A percentile compares a stretch with the other conserved stretches of the same genome.
Evolutionary conservation across 495 filamentous ascomycete genomes (phyloP).

Genomic region (Penicillium lividum): DNA sequence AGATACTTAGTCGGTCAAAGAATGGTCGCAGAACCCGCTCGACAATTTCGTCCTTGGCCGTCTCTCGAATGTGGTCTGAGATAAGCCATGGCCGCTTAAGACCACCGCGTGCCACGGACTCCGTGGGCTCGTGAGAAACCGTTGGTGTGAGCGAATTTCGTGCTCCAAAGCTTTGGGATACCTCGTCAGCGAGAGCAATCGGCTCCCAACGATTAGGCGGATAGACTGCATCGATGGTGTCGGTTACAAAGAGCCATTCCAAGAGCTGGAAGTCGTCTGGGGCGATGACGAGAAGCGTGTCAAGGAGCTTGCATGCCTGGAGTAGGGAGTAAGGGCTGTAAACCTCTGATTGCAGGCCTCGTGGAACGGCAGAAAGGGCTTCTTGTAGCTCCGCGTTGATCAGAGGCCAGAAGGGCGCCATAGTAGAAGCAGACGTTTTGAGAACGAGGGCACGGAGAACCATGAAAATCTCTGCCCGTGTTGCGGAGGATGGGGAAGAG

Average conservation of each 20-base stretch:
- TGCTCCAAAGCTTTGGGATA: slow-evolving; percentile 74
- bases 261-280: slow-evolving; percentile 95
- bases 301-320: slow-evolving; percentile 91
- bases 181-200: slow-evolving; percentile 78
- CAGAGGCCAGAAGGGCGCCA: slow-evolving; percentile 85
- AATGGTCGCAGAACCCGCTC: slow-evolving; percentile 81
- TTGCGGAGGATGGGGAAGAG: slow-evolving; percentile 88
- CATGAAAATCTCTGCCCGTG: slow-evolving; percentile 86
- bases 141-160: slow-evolving; percentile 41
- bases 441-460: slow-evolving; percentile 79
- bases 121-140: slow-evolving; percentile 34
- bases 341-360: slow-evolving; percentile 69
- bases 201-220: slow-evolving; percentile 70
- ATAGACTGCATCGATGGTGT: slow-evolving; percentile 96
- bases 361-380: slow-evolving; percentile 74
- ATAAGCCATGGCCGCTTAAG: slow-evolving; percentile 44
- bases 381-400: slow-evolving; percentile 84
- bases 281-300: slow-evolving; percentile 75
- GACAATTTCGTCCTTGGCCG: slow-evolving; percentile 68
- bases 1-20: slow-evolving; percentile 87
- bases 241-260: slow-evolving; percentile 95
- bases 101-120: slow-evolving; percentile 27
- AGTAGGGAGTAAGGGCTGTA: slow-evolving; percentile 75
- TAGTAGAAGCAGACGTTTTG: slow-evolving; percentile 70
- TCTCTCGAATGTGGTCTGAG: slow-evolving; percentile 45